Base-by-base conservation (phyloP, 495 filamentous ascomycete genomes). In the Aspergillus coremiiformis region DNA sequence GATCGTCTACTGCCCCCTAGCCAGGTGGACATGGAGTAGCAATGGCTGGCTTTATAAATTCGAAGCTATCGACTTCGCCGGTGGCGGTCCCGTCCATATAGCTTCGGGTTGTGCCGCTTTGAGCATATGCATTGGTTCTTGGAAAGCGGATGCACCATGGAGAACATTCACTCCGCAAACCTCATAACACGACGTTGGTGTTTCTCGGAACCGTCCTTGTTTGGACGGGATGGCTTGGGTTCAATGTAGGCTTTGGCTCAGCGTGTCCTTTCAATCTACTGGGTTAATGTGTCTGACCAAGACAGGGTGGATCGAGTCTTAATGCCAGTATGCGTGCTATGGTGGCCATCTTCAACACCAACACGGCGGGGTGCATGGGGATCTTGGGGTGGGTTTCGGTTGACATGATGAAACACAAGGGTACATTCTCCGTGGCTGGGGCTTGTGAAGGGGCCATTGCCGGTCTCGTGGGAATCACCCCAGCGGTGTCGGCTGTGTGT, bases 401-500 rank as follows among this genome's bases (percentile, higher is more conserved):
- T 4, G 81, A 84, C 61, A 79, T 74, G 59, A 72, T 81, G 61
- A 69, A 70, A 47, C 65, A 78, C 44, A 69, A 72, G 37, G 73
- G 75, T 0, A 74, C 72, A 42, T 84, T 82, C 65, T 75, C 74
- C n/a, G 69, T 82, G 3, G 79, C 83, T 0, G 80, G 80, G 27
- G 75, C 76, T 3, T 84, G 81, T 58, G 74, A 79, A 55, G 82
- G 82, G 22, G 79, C 78, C 14, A 84, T 85, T 56, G 78, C 80
- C 24, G 82, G 81, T 17, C 74, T 84, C 12, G 80, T 84, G 8
- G 81, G 78, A 10, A 83, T 84, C 59, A 85, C 82, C 0, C 82
- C 81, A 5, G 81, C 80, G n/a, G n/a, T 14, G 79, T 80, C 15
- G 80, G 82, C 39, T 84, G 77, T 57, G 78, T 84, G 24, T 71